Percentiles rank a stretch among this genome's conserved stretches.
Conservation (phyloP, 129 eudicot genomes). For the Tanacetum coccineum region DNA sequence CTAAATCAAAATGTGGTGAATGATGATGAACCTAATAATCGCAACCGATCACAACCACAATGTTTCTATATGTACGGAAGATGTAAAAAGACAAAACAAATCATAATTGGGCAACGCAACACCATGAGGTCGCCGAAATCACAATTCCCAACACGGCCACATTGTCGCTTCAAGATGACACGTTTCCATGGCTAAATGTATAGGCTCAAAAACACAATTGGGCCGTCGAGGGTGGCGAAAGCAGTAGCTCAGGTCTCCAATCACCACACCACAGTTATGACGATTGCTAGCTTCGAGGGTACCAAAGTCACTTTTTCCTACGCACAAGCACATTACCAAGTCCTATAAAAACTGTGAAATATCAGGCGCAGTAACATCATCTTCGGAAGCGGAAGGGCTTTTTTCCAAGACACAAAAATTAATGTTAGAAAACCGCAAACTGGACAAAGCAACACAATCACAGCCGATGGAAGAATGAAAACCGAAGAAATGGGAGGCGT, state of each 20-base stretch:
- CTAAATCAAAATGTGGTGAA: slow-evolving; percentile 47
- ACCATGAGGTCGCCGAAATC: not conserved
- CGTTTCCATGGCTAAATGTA: slow-evolving; percentile 40
- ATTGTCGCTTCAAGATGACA: slow-evolving; percentile 27
- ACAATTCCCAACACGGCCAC: slow-evolving; percentile 33
- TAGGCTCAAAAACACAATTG: slow-evolving; percentile 44
- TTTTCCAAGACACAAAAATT: slow-evolving; percentile 47
- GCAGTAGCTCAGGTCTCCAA: slow-evolving; percentile 49
- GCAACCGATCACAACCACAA: slow-evolving; percentile 28
- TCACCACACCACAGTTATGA: slow-evolving; percentile 36
- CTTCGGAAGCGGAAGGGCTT: slow-evolving; percentile 45
- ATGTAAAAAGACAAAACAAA: slow-evolving; percentile 47
- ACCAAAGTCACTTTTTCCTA: slow-evolving; percentile 56
- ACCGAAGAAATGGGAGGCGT: slow-evolving; percentile 30
- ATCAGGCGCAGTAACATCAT: slow-evolving; percentile 46
- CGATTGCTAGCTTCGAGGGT: slow-evolving; percentile 60
- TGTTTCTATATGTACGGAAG: slow-evolving; percentile 58
- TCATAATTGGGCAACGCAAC: slow-evolving; percentile 38
- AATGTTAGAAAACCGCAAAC: slow-evolving; percentile 25
- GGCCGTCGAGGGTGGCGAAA: slow-evolving; percentile 42
- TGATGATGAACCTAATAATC: slow-evolving; percentile 43
- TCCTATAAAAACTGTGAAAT: slow-evolving; percentile 50
- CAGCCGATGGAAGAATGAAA: slow-evolving; percentile 39
- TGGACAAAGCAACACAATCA: slow-evolving; percentile 36
- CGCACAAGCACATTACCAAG: slow-evolving; percentile 40